A percentile compares a stretch with the other conserved stretches of the same genome.
These are phyloP conservation scores for Exserohilum rostratum DNA, from an alignment of 2,329 filamentous ascomycete genomes.

Conservation along the genomic window DNA sequence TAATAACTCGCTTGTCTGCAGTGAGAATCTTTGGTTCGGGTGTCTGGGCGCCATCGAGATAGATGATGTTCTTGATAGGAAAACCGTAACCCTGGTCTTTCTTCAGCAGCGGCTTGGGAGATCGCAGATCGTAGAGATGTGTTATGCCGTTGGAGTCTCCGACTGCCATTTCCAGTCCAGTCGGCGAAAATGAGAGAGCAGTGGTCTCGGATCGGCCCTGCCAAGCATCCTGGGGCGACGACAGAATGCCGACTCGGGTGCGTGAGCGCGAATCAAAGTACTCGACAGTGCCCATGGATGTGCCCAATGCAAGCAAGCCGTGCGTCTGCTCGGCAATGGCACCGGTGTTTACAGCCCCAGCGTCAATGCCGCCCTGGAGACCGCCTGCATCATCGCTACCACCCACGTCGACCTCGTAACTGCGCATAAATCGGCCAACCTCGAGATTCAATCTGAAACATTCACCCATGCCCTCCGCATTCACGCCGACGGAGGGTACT, in stretches of 20 bases:
- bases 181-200: constrained; percentile 82
- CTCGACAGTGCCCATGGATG: constrained; percentile 91
- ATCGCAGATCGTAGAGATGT: constrained; percentile 89
- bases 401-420: constrained; percentile 89
- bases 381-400: constrained; percentile 76
- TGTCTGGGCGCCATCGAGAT: constrained; percentile 71
- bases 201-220: constrained; percentile 70
- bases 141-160: constrained; percentile 89
- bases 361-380: constrained; percentile 85
- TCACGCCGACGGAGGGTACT: constrained; percentile 85
- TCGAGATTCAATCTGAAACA: constrained; percentile 94
- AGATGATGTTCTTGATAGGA: constrained; percentile 82
- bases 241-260: constrained; percentile 77
- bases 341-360: constrained; percentile 84
- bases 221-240: constrained; percentile 54
- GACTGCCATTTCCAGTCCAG: constrained; percentile 82
- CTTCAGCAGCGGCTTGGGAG: constrained; percentile 80
- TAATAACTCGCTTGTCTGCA: constrained; percentile 94
- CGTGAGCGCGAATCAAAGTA: constrained; percentile 93
- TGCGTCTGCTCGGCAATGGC: constrained; percentile 88
- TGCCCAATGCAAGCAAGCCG: constrained; percentile 90
- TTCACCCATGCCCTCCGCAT: constrained; percentile 83
- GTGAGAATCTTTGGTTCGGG: constrained; percentile 79
- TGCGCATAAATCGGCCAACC: constrained; percentile 89
- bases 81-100: constrained; percentile 98